Base-by-base conservation (phyloP, 78 protist genomes). In the Speleostelium caveatum region DNA sequence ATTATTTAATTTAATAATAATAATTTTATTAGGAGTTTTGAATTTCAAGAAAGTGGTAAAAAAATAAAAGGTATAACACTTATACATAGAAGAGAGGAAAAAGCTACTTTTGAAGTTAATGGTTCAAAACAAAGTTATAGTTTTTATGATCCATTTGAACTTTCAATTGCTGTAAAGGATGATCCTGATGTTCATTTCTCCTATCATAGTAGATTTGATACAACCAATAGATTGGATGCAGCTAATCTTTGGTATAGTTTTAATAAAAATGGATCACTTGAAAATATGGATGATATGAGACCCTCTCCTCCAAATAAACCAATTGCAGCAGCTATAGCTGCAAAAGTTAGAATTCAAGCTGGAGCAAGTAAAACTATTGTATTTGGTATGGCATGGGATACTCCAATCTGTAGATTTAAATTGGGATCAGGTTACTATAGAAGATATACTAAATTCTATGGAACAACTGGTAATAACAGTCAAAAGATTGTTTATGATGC, bases 401-500 rank as follows among this genome's bases (percentile, higher is more conserved):
- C 61, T 19, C 95, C 95, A 24, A 49, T 69, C 30, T 72, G 73
- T 28, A 7, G 74, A 17, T 91, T 91, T 26, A 38, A 59, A 38
- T 7, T 30, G 30, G 93, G 86, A 16, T 67, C 83, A 28, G 77
- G 71, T 0, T 76, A 76, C 21, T 73, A 71, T n/a, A 51, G 86
- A 24, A 16, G 95, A 32, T 91, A 91, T 36, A 88, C 94, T 2
- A 88, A 88, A 36, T 91, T 91, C 38, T 91, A 58, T 69, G 90
- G 95, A 17, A 35, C 35, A 7, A 6, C 22, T 21, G 88, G 95
- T n/a, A 58, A 75, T 7, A 59, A 88, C 61, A 68, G 80, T 60
- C 83, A 68, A 45, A n/a, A 58, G 17, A 78, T 91, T 35, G 89
- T 68, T 5, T 33, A 21, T 41, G 89, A 91, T 59, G 79, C 95